Base-by-base conservation (phyloP, 208 protist species). In the Strigomonas culicis region DNA sequence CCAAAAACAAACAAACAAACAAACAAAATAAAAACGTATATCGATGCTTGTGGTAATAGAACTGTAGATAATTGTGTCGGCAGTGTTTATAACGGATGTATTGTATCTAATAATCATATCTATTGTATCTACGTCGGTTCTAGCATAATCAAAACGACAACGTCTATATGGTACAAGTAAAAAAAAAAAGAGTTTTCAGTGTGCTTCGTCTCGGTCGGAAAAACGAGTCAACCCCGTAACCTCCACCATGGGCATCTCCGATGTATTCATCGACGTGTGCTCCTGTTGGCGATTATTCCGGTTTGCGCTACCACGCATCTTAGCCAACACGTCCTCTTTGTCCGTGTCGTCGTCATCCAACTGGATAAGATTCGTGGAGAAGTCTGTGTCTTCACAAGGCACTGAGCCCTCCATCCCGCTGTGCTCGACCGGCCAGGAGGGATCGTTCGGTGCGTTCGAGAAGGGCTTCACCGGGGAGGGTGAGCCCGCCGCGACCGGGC, bases 1-100 rank as follows among this genome's bases (percentile, higher is more conserved):
- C 27, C 59, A 39, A 61, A 44, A 66, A 47, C n/a, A 46, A 47
- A 32, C 56, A 49, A 17, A 61, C 17, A 70, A 68, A 59, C 0
- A 17, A 50, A 49, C 28, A 68, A 22, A 59, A 2, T 25, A 41
- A 32, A 31, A 41, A 0, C 8, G 31, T 43, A 36, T 30, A 31
- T 66, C 19, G 24, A 55, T 22, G n/a, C 47, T 41, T 17, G 21
- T 11, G 47, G 2, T 31, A 56, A 47, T 21, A 65, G 31, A 44
- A 50, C 36, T 41, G 6, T 41, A 6, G 36, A 17, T 13, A 17
- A n/a, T n/a, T n/a, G n/a, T n/a, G n/a, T n/a, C n/a, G n/a, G n/a
- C n/a, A n/a, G n/a, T 13, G 21, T 36, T n/a, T n/a, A n/a, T 30
- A 74, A 65, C 30, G 46, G 41, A 56, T 15, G 61, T 28, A 57